phyloP scores from a whole-genome alignment of 345 rosid genomes.

The Acer campestre region DNA sequence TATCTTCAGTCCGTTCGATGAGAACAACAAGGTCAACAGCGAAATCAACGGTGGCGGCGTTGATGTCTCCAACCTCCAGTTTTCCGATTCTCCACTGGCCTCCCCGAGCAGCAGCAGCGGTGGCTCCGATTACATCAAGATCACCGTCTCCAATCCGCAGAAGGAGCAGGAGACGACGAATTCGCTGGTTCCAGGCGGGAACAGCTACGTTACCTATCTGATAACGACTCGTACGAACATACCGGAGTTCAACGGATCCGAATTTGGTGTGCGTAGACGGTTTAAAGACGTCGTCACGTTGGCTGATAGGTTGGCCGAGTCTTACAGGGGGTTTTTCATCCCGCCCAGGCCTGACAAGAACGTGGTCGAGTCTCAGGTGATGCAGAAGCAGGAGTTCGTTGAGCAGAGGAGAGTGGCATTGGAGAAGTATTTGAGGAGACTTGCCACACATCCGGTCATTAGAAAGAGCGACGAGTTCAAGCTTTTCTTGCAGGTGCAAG shows the following conservation, averaged over 20 bases:
- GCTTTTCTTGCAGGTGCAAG: conserved; percentile 79
- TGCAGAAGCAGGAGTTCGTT: conserved; percentile 97
- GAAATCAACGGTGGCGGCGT: conserved; percentile 56
- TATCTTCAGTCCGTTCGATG: conserved; percentile 81
- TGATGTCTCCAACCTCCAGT: conserved; percentile 42
- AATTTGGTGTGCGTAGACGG: conserved; percentile 79
- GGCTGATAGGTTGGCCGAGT: conserved; percentile 78
- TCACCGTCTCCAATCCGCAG: conserved; percentile 85
- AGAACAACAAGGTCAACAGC: conserved; percentile 31
- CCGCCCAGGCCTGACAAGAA: conserved; percentile 95
- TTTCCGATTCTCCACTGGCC: conserved; percentile 39
- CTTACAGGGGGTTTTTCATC: conserved; percentile 80
- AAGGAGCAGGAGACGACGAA: conserved; percentile 79
- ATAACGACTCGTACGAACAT: conserved; percentile 86
- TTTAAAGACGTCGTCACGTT: conserved; percentile 83
- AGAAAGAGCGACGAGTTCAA: conserved; percentile 80
- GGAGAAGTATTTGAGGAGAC: conserved; percentile 82
- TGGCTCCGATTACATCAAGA: conserved; percentile 57
- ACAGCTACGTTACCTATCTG: conserved; percentile 64
- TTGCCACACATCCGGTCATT: conserved; percentile 73
- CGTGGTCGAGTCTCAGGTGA: conserved; percentile 92
- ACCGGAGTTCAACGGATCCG: conserved; percentile 61
- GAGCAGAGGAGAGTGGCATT: conserved; percentile 89
- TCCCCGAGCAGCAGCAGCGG: conserved; percentile 55
- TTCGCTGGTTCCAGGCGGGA: conserved; percentile 83